Percentiles rank a stretch among this genome's conserved stretches.
phyloP scores from a whole-genome alignment of 2,329 filamentous ascomycete species.

The Emergomyces africanus region DNA sequence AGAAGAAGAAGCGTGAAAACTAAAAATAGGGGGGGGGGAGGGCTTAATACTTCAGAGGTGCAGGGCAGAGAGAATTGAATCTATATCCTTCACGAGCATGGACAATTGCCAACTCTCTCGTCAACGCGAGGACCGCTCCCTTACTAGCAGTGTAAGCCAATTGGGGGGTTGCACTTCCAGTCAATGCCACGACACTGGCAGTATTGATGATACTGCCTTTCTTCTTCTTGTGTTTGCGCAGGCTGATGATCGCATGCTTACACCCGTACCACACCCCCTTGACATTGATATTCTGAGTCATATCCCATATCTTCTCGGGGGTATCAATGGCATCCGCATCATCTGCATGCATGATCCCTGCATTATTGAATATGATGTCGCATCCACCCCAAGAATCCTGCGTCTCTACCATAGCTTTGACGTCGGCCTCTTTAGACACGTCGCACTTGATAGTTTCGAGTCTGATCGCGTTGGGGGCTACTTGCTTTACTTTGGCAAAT shows the following conservation, averaged over 20 bases:
- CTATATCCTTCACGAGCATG: constrained; percentile 81
- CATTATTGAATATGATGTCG: constrained; percentile 95
- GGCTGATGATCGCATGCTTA: constrained; percentile 77
- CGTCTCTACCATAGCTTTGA: constrained; percentile 59
- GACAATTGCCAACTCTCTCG: constrained; percentile 79
- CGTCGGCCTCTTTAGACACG: constrained; percentile 72
- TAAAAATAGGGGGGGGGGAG: no score
- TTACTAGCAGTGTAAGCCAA: constrained; percentile 90
- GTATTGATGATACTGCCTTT: constrained; percentile 83
- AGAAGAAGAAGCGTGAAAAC: no score
- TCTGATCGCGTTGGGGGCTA: constrained; percentile 49
- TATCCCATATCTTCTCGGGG: constrained; percentile 82
- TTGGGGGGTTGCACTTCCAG: constrained; percentile 78
- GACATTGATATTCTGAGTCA: constrained; percentile 89
- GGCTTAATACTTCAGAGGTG: constrained; percentile 77
- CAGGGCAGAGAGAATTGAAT: constrained; percentile 84
- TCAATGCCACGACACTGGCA: constrained; percentile 74
- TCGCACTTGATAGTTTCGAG: constrained; percentile 58
- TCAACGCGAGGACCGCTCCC: constrained; percentile 81
- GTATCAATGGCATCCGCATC: constrained; percentile 72
- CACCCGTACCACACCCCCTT: constrained; percentile 96
- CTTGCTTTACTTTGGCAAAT: constrained; percentile 57
- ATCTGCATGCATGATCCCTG: constrained; percentile 85
- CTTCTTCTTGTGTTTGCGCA: constrained; percentile 68
- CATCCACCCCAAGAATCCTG: constrained; percentile 77